Evolutionary conservation across 345 rosid species (phyloP), one percentile per base, ranked within the genome.

Genomic region (Linum trigynum): DNA sequence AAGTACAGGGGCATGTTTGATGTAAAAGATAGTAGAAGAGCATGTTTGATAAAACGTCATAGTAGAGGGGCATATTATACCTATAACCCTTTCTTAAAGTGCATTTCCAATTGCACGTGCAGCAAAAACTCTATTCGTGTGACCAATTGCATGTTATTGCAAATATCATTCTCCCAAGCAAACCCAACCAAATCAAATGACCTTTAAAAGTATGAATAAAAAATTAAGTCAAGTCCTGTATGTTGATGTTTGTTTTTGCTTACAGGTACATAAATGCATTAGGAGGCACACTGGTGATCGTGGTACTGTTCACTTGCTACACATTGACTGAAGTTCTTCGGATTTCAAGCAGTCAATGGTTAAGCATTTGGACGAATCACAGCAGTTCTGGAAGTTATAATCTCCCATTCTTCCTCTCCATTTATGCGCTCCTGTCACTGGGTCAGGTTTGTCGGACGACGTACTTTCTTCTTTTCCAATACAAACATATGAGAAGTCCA

Each of bases 271-370:
- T 83, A 78, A 81, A 90, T 81, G 96, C 99, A 71, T 78, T 94
- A 63, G 99, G 99, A 84, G 99, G 99, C 43, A 68, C 86, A 39
- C 87, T 96, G 97, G 92, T 91, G 66, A 96, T 94, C 67, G 68
- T 76, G 76, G 66, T 87, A 17, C 97, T 94, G 65, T 82, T 94
- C 65, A 12, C 70, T 53, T 94, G 99, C 80, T 94, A 88, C 65
- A 48, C 88, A 62, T 37, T 76, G 45, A 86, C 96, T 50, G 99
- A 94, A 88, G 79, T 77, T 63, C 78, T 94, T 62, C 81, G 99
- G 77, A 84, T 94, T 77, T 85, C 90, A 70, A 83, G 91, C 73
- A 94, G 99, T 81, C 88, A 91, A 43, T 94, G 99, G 99, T 80
- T 91, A 77, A 94, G 99, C 76, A 72, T 72, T 72, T 94, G 99